Percentiles rank a stretch among this genome's conserved stretches.
These are phyloP conservation scores for Colletotrichum sp. DNA, from an alignment of 2,329 filamentous ascomycete genomes.

Conservation along the genomic window DNA sequence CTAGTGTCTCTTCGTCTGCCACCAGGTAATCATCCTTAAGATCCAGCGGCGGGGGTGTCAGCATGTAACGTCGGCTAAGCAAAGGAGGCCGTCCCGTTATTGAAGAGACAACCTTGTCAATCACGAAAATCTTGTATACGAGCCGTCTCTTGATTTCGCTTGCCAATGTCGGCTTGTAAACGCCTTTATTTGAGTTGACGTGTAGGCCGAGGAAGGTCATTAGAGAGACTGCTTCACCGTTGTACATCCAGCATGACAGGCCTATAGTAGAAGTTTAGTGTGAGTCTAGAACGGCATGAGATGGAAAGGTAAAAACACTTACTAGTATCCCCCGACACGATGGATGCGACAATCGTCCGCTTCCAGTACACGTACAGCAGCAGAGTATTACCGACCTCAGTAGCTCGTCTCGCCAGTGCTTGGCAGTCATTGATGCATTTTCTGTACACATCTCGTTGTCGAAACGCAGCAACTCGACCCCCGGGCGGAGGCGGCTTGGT, in stretches of 20 bases:
- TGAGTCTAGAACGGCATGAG: accelerated
- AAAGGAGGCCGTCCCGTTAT: conserved; percentile 62
- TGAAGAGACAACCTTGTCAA: conserved; percentile 56
- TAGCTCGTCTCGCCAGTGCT: conserved; percentile 30
- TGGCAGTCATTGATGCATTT: conserved; percentile 38
- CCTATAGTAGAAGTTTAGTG: conserved; percentile 24
- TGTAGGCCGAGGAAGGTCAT: conserved; percentile 42
- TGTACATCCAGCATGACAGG: conserved; percentile 40
- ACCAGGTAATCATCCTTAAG: conserved; percentile 55
- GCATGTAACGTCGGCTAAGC: conserved; percentile 57
- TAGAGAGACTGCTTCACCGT: conserved; percentile 41
- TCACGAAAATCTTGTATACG: conserved; percentile 40
- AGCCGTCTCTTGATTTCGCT: conserved; percentile 40
- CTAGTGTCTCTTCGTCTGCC: conserved; percentile 44
- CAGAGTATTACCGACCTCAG: conserved; percentile 36
- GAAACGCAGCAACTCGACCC: not conserved
- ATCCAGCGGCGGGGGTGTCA: conserved; percentile 59
- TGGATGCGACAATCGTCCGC: conserved; percentile 38
- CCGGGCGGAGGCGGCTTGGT: conserved; percentile 19
- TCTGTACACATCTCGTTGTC: conserved; percentile 28
- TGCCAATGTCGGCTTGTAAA: conserved; percentile 36
- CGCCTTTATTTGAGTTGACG: conserved; percentile 24
- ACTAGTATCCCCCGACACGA: conserved; percentile 45
- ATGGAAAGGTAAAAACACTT: conserved; percentile 18
- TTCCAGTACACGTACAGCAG: conserved; percentile 42